Base-by-base conservation (phyloP, 352 stramenopile species). In the Globisporangium middletonii region DNA sequence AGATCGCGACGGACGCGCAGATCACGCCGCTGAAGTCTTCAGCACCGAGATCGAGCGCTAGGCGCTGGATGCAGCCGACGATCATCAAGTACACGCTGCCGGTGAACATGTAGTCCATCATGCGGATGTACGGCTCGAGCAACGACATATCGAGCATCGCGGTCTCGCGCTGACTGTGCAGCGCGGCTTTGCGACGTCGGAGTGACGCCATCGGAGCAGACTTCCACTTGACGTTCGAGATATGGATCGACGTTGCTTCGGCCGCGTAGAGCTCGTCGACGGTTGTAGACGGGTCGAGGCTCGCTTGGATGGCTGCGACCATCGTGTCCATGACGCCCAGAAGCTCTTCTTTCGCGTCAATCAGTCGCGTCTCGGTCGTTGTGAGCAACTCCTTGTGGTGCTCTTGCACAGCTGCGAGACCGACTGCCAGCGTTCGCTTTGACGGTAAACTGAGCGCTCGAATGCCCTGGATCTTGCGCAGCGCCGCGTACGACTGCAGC, bases 41-140 rank as follows among this genome's bases (percentile, higher is more conserved):
- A 18, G 47, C 33, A 0, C 50, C 67, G 16, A 86, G 38, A n/a
- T 86, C 72, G 11, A 15, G 11, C 2, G 70, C 56, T 9, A 85
- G 53, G 46, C 72, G 57, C 43, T 56, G 55, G 13, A 88, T 57
- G 37, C 70, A 77, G 2, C 50, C 64, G 19, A 85, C 46, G 15
- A 91, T 60, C 81, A 91, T 89, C 28, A 75, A 49, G 54, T 89
- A 88, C 9, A 91, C 60, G 19, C 74, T 86, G 42, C 83, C 78
- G 0, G 73, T 69, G 57, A 85, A 91, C 69, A 89, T 83, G 50
- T 89, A 91, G 37, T 77, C 75, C 63, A 87, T 72, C 63, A 89
- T 49, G 5, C 71, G 73, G 41, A 91, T 71, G 42, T 80, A 85
- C 12, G 64, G 69, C 35, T 69, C 65, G 7, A 91, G 53, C 27